These are phyloP conservation scores for Wickerhamomyces ciferrii DNA, from an alignment of 805 yeast genomes.

Conservation along the genomic window DNA sequence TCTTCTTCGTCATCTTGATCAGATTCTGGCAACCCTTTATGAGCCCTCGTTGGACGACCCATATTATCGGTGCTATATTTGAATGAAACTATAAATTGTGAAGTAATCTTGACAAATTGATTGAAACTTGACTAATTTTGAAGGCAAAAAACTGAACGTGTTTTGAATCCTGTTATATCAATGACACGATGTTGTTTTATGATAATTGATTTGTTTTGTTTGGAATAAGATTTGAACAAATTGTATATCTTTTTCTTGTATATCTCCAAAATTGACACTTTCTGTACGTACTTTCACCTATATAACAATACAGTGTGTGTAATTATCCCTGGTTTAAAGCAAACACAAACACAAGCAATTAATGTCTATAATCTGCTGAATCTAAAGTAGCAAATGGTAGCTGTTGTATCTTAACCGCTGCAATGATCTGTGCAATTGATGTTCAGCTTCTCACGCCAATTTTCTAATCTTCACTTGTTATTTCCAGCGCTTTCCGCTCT, in stretches of 20 bases:
- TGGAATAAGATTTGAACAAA: no score
- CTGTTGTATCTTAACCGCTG: background rate
- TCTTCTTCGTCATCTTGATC: slow-evolving; percentile 22
- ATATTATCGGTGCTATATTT: background rate
- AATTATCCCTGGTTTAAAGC: background rate
- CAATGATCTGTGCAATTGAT: background rate
- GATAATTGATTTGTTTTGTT: no score
- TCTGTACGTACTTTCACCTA: no score
- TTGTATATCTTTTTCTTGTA: background rate
- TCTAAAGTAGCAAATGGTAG: background rate
- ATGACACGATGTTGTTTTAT: no score
- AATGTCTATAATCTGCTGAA: no score
- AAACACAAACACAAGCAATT: background rate
- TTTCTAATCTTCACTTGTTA: background rate
- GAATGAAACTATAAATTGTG: background rate
- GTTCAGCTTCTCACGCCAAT: background rate
- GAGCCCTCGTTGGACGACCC: background rate
- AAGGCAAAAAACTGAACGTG: background rate
- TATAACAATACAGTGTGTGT: no score
- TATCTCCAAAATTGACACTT: background rate
- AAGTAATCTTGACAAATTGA: background rate
- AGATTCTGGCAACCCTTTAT: slow-evolving; percentile 1
- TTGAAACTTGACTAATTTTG: background rate
- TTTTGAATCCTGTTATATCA: no score
- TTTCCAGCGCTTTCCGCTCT: background rate